Conservation (phyloP, 441 rosid genomes). For the Adansonia madagascariensis region DNA sequence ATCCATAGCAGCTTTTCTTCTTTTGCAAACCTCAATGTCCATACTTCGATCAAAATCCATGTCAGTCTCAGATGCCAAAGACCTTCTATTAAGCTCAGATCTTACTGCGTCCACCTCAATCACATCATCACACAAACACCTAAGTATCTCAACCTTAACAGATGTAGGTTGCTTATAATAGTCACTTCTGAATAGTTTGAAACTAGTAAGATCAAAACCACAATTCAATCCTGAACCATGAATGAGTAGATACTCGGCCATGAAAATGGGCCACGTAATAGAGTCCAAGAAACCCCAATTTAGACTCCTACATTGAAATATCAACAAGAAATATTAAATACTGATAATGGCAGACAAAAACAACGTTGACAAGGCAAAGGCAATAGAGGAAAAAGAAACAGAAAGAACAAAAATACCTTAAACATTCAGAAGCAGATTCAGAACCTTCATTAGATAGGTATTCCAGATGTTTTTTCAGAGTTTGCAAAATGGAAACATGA, state of each 20-base stretch:
- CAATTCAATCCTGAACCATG: conserved; percentile 48
- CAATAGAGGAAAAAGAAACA: neutral
- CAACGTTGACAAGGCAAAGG: neutral
- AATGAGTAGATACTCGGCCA: conserved; percentile 60
- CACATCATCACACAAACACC: conserved; percentile 64
- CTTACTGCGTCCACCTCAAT: conserved; percentile 69
- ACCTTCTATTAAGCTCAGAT: conserved; percentile 76
- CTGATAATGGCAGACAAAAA: conserved; percentile 24
- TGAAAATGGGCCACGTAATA: conserved; percentile 67
- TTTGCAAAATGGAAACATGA: conserved; percentile 64
- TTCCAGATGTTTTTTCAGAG: conserved; percentile 60
- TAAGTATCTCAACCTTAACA: conserved; percentile 63
- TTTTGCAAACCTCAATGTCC: conserved; percentile 49
- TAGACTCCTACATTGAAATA: conserved; percentile 64
- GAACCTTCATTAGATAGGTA: conserved; percentile 63
- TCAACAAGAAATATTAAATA: conserved; percentile 31
- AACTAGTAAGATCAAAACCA: conserved; percentile 48
- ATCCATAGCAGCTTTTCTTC: conserved; percentile 46
- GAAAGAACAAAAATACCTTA: conserved; percentile 56
- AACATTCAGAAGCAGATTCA: conserved; percentile 59
- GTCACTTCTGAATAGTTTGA: conserved; percentile 56
- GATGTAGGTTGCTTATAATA: conserved; percentile 57
- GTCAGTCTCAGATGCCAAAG: conserved; percentile 66
- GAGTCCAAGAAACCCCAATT: conserved; percentile 69
- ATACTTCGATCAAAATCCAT: conserved; percentile 61